phyloP scores from a whole-genome alignment of 139 green algal species.

The Axilococcus clingmanii region DNA sequence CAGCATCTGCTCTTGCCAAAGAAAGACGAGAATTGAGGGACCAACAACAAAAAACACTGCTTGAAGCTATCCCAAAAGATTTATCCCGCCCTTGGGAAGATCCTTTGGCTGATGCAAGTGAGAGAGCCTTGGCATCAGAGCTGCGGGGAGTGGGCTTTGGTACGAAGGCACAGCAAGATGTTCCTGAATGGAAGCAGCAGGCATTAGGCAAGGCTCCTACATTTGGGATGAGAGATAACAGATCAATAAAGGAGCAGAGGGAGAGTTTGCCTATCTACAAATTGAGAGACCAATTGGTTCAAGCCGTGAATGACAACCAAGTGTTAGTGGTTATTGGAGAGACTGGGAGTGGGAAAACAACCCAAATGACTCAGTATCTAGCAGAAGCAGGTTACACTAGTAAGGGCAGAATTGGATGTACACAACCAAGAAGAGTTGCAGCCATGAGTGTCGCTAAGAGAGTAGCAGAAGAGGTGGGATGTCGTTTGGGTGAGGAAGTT shows the following conservation, averaged over 20 bases:
- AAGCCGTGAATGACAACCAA: slow-evolving; percentile 83
- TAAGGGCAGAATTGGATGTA: slow-evolving; percentile 75
- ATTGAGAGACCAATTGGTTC: slow-evolving; percentile 82
- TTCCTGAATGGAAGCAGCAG: slow-evolving; percentile 82
- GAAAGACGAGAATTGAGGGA: slow-evolving; percentile 92
- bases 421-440: slow-evolving; percentile 90
- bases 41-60: slow-evolving; percentile 87
- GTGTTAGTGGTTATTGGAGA: slow-evolving; percentile 83
- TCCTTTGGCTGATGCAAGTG: slow-evolving; percentile 74
- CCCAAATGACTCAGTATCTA: slow-evolving; percentile 98
- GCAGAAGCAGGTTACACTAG: slow-evolving; percentile 74
- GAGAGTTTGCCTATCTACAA: slow-evolving; percentile 91
- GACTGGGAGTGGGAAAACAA: slow-evolving; percentile 95
- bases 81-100: slow-evolving; percentile 92
- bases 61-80: slow-evolving; percentile 91
- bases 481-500: slow-evolving; percentile 75
- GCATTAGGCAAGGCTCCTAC: slow-evolving; percentile 85
- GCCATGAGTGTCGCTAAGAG: slow-evolving; percentile 95
- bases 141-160: slow-evolving; percentile 66
- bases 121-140: slow-evolving; percentile 71
- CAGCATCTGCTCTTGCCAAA: slow-evolving; percentile 85
- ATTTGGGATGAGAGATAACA: slow-evolving; percentile 75
- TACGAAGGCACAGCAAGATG: slow-evolving; percentile 25
- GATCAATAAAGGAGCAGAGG: slow-evolving; percentile 90
- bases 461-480: slow-evolving; percentile 89